Conservation (phyloP, 345 rosid genomes). For the Gossypium thurberi region DNA sequence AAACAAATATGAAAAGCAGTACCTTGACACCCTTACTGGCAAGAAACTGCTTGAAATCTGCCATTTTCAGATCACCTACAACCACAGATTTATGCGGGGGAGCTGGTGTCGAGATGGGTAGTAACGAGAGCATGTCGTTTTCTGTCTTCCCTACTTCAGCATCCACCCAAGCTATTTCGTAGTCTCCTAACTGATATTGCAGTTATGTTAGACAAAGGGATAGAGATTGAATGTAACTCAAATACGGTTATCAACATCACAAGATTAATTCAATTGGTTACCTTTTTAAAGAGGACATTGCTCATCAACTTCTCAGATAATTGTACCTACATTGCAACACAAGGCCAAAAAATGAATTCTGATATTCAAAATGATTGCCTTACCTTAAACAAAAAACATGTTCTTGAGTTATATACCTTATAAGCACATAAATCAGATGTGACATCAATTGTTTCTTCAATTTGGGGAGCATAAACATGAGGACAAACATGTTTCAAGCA, state of each 20-base stretch:
- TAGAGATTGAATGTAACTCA: not conserved
- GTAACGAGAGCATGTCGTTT: slow-evolving; percentile 51
- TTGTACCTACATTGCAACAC: slow-evolving; percentile 59
- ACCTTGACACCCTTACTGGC: slow-evolving; percentile 90
- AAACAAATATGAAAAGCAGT: not conserved
- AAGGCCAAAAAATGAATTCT: slow-evolving; percentile 14
- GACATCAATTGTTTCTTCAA: slow-evolving; percentile 86
- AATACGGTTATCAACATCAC: not conserved
- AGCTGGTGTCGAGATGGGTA: slow-evolving; percentile 52
- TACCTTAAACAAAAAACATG: not conserved
- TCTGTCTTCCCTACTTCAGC: slow-evolving; percentile 86
- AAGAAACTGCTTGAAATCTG: slow-evolving; percentile 91
- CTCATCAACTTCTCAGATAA: slow-evolving; percentile 96
- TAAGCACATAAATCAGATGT: slow-evolving; percentile 96
- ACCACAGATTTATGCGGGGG: slow-evolving; percentile 80
- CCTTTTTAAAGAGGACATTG: slow-evolving; percentile 92
- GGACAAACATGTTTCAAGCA: slow-evolving; percentile 79
- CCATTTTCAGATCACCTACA: slow-evolving; percentile 87
- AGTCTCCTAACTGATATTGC: slow-evolving; percentile 68
- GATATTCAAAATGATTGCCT: not conserved
- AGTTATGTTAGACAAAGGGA: slow-evolving; percentile 8
- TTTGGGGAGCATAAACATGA: slow-evolving; percentile 84
- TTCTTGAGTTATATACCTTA: slow-evolving; percentile 53
- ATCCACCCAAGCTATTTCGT: slow-evolving; percentile 92
- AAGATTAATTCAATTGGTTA: slow-evolving; percentile 13